Evolutionary conservation across 2,329 filamentous ascomycete species (phyloP), one percentile per base, ranked within the genome.

Genomic region (Fusarium mundagurra): DNA sequence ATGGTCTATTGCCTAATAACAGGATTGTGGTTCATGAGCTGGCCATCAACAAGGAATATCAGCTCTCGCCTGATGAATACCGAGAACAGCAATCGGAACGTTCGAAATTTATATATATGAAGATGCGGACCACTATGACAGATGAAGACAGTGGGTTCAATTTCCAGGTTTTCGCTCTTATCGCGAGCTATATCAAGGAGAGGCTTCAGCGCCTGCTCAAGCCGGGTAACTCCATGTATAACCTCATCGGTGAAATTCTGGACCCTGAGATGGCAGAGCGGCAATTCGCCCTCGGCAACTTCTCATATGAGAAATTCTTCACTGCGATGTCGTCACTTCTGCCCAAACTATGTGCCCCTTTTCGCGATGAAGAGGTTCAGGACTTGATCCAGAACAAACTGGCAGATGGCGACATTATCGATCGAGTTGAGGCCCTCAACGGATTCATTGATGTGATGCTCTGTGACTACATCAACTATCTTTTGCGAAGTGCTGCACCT

Each of bases 251-350:
- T 6, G 93, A 95, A 78, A 90, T 93, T 3, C 85, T 96, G 31
- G 94, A 96, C 74, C 89, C 91, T 3, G 91, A 94, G 44, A 86
- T 93, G 71, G 91, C 94, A 34, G 86, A 88, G 69, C 88, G 88
- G 45, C 92, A 95, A 74, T 94, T 93, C 77, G 85, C 85, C 16
- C 87, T 91, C 62, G 93, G 93, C 20, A 90, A 89, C 57, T 96
- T 96, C 80, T 95, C 93, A 0, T 95, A 95, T 74, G 91, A 93
- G 74, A 92, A 91, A 67, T 95, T 96, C 82, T 96, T 96, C 79
- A 85, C 87, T 5, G 93, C 94, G 71, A 94, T 96, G 87, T 91
- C 90, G 3, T 89, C 89, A 5, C 87, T 96, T 53, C 85, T 96
- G 55, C 93, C 93, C 11, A 93, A 93, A 79, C 88, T 96, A 20